Evolutionary conservation across 2,329 filamentous ascomycete genomes (phyloP).

Genomic region (Cordyceps cateniannulata): DNA sequence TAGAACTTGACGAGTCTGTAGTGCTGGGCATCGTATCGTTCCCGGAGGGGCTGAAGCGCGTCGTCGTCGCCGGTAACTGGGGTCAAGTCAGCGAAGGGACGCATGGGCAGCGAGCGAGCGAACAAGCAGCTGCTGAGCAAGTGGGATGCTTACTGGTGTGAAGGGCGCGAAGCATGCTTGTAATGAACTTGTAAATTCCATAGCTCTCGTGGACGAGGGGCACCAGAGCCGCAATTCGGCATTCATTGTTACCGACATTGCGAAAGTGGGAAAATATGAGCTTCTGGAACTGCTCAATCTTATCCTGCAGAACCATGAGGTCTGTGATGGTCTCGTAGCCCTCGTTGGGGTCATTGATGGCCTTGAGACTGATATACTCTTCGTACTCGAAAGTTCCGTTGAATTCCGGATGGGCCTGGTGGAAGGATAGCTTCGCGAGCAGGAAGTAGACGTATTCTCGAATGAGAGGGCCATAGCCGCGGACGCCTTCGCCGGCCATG

Average conservation of each 20-base stretch:
- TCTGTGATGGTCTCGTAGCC: conserved; percentile 96
- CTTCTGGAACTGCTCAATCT: conserved; percentile 98
- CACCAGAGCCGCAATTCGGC: conserved; percentile 87
- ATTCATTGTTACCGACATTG: conserved; percentile 88
- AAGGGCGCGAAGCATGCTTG: conserved; percentile 98
- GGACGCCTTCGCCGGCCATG: conserved; percentile 73
- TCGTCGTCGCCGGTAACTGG: conserved; percentile 68
- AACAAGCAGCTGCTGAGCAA: neutral
- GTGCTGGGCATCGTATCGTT: conserved; percentile 90
- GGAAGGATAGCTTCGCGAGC: conserved; percentile 90
- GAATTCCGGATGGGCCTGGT: conserved; percentile 94
- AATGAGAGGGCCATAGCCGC: conserved; percentile 88
- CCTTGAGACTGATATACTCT: conserved; percentile 96
- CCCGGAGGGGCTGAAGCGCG: conserved; percentile 78
- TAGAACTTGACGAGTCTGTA: conserved; percentile 97
- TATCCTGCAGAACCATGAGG: conserved; percentile 92
- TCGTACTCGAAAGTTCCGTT: conserved; percentile 99
- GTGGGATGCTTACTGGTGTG: conserved; percentile 66
- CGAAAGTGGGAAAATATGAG: conserved; percentile 97
- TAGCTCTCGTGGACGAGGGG: conserved; percentile 96
- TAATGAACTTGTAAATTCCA: conserved; percentile 99
- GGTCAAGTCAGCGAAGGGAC: neutral
- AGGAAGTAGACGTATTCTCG: conserved; percentile 96
- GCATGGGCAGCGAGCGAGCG: neutral
- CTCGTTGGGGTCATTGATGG: conserved; percentile 97